Evolutionary conservation across 2,329 filamentous ascomycete species (phyloP).

Genomic region (Hypoxylon sp.): DNA sequence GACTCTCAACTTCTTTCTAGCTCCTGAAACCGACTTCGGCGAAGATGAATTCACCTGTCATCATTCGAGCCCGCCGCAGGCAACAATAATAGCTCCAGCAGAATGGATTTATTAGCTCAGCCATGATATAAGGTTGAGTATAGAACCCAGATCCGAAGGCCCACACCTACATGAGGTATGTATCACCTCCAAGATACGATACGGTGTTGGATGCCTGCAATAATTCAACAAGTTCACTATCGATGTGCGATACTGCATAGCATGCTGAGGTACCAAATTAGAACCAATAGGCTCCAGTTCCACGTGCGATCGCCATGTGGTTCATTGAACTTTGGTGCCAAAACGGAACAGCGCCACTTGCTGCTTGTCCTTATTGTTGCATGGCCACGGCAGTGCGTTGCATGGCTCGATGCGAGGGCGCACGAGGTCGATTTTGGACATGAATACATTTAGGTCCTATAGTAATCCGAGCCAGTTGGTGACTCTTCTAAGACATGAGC

Average conservation of each 20-base stretch:
- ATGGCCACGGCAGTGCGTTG: slow-evolving; percentile 42
- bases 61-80: not conserved
- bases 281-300: slow-evolving; percentile 42
- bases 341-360: slow-evolving; percentile 38
- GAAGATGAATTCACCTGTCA: slow-evolving; percentile 15
- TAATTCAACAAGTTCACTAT: slow-evolving; percentile 36
- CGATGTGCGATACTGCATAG: slow-evolving; percentile 42
- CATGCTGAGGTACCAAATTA: slow-evolving; percentile 27
- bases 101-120: slow-evolving; percentile 6
- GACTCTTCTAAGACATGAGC: slow-evolving; percentile 33
- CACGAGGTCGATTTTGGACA: slow-evolving; percentile 37
- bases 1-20: slow-evolving; percentile 11
- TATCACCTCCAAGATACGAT: slow-evolving; percentile 24
- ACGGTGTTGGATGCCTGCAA: slow-evolving; percentile 28
- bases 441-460: slow-evolving; percentile 17
- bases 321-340: slow-evolving; percentile 40
- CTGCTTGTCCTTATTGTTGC: slow-evolving; percentile 32
- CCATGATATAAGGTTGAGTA: slow-evolving; percentile 14
- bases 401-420: slow-evolving; percentile 36
- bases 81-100: slow-evolving; percentile 7
- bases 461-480: slow-evolving; percentile 39
- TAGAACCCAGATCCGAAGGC: slow-evolving; percentile 35
- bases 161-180: slow-evolving; percentile 26
- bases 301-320: slow-evolving; percentile 46
- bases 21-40: slow-evolving; percentile 36